Conservation (phyloP, 208 protist species). For the Crithidia expoeki region DNA sequence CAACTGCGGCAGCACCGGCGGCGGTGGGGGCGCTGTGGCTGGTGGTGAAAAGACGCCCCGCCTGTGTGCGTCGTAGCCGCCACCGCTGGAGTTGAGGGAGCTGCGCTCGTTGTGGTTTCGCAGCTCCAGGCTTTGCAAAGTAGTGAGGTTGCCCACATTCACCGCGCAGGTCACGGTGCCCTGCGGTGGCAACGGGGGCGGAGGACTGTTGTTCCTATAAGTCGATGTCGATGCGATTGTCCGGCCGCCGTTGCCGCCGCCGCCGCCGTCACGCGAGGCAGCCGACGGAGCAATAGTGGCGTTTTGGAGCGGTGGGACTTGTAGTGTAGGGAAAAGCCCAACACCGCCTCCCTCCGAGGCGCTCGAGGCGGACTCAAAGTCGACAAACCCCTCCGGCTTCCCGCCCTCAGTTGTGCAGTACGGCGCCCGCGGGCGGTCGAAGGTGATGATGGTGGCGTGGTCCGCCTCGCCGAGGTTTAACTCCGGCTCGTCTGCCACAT, state of each 20-base stretch:
- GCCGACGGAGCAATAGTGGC: neutral
- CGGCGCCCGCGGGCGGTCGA: slow-evolving; percentile 19
- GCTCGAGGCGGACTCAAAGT: slow-evolving; percentile 37
- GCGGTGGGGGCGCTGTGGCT: neutral
- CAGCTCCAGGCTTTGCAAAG: slow-evolving; percentile 17
- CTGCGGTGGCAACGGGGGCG: neutral
- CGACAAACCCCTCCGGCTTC: slow-evolving; percentile 29
- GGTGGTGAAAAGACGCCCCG: neutral
- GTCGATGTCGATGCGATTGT: neutral
- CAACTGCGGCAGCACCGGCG: slow-evolving; percentile 36
- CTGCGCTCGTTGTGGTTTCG: neutral
- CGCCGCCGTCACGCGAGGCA: neutral
- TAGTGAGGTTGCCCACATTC: slow-evolving; percentile 15
- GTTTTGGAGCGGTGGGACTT: neutral
- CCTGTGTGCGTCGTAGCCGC: neutral
- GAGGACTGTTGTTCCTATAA: neutral
- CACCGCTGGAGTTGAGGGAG: neutral
- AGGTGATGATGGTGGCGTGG: slow-evolving; percentile 20
- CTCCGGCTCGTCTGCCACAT: neutral
- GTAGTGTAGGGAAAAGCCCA: neutral
- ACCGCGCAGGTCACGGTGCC: neutral
- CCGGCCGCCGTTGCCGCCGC: neutral
- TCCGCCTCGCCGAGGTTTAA: slow-evolving; percentile 5
- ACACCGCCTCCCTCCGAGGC: neutral
- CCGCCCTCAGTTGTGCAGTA: slow-evolving; percentile 6